Conservation (phyloP, 805 yeast species). For the Kodamaea sagamina region DNA sequence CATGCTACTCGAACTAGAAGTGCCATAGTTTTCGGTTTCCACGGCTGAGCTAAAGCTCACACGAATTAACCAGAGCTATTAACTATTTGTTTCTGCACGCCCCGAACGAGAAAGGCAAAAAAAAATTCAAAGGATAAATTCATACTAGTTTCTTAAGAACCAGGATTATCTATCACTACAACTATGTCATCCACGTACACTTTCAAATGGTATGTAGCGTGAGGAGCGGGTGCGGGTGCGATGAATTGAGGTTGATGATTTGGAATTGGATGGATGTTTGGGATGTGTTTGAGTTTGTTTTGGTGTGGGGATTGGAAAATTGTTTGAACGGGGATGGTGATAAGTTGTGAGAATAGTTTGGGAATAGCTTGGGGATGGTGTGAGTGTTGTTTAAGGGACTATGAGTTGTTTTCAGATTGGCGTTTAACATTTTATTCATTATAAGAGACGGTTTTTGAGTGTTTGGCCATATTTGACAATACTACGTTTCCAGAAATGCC, state of each 20-base stretch:
- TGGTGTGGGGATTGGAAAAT: no score
- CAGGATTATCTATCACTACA: slow-evolving; percentile 2
- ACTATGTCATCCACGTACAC: slow-evolving; percentile 37
- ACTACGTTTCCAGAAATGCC: no score
- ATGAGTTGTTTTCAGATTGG: not conserved
- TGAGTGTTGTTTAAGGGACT: not conserved
- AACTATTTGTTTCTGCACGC: slow-evolving; percentile 1
- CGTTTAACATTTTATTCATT: not conserved
- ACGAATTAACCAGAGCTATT: not conserved
- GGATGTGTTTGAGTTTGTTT: no score
- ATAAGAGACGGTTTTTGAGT: not conserved
- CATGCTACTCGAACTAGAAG: no score
- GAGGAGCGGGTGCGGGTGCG: not conserved
- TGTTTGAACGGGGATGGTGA: no score
- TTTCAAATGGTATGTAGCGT: slow-evolving; percentile 41
- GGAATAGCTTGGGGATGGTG: no score
- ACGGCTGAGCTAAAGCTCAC: not conserved
- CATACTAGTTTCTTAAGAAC: slow-evolving; percentile 6
- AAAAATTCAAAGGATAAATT: slow-evolving; percentile 1
- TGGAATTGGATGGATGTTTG: no score
- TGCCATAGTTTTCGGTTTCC: not conserved
- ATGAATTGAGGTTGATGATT: no score
- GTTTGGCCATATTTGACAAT: no score
- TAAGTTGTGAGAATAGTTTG: no score
- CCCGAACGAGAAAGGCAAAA: not conserved